Base-by-base conservation (phyloP, 2,329 filamentous ascomycete genomes). In the Penicillium sp. region DNA sequence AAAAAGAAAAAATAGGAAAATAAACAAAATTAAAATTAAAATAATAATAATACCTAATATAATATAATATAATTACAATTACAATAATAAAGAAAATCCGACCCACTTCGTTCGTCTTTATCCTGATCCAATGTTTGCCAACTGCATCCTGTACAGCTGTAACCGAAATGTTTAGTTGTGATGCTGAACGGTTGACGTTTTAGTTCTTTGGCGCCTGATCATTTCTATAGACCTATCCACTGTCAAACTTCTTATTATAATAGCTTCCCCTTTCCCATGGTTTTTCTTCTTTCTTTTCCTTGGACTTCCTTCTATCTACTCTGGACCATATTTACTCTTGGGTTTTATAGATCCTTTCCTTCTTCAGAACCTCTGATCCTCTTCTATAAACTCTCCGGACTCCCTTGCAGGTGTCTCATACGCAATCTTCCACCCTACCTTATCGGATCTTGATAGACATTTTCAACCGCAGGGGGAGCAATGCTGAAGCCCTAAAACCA, bases 61-160 rank as follows among this genome's bases (percentile, higher is more conserved):
- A 29, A 13, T 33, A 33, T 33, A 33, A 33, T 33, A 33, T 6
- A 33, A 33, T 33, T 33, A 33, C 31, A 33, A 45, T 45, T 46
- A 46, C 31, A 57, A 57, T 21, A 56, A 56, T 40, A 58, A 58
- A 60, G 50, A 59, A 57, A 61, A 33, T 50, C 46, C 25, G 57
- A 62, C 62, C 67, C 70, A 69, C 69, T 61, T 62, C 59, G 55
- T 61, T 57, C 61, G 56, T 63, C 62, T 67, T 64, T 70, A 68
- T 67, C 65, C 69, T 71, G 60, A 66, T 69, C 62, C 51, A 62
- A 64, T 72, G 70, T 72, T 73, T 73, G 70, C 65, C 61, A 62
- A 69, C 67, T 70, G 69, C 67, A 69, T 71, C 66, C 67, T 71
- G 66, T 71, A 71, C 71, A 72, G 70, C 69, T 72, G 71, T 70